Evolutionary conservation across 768 basidiomycete genomes (phyloP).

Genomic region (Suillus plorans): DNA sequence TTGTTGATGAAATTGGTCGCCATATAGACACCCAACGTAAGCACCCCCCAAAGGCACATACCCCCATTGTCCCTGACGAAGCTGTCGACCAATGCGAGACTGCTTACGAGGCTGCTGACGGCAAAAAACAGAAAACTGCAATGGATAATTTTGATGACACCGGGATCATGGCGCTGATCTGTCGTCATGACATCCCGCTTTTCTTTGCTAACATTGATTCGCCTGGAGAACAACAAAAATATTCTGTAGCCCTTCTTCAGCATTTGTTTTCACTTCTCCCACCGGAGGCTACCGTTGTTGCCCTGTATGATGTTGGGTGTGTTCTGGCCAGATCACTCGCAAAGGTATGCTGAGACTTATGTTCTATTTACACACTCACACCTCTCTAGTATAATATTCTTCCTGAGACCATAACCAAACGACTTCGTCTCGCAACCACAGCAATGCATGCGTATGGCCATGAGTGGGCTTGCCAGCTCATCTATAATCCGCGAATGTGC

Average conservation of each 20-base stretch:
- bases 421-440: conserved; percentile 31
- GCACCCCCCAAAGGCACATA: not conserved
- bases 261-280: conserved; percentile 33
- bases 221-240: conserved; percentile 40
- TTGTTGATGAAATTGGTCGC: conserved; percentile 33
- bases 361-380: not conserved
- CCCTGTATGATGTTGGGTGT: conserved; percentile 37
- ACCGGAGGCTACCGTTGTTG: conserved; percentile 25
- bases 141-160: conserved; percentile 31
- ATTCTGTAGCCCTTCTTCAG: conserved; percentile 33
- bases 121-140: conserved; percentile 26
- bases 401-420: conserved; percentile 11
- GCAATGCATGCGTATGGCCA: conserved; percentile 42
- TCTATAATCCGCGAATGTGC: conserved; percentile 24
- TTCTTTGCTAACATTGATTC: conserved; percentile 41
- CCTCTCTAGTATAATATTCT: conserved; percentile 29
- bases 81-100: conserved; percentile 37
- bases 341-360: conserved; percentile 23
- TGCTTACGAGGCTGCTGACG: conserved; percentile 34
- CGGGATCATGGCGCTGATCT: conserved; percentile 39
- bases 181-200: conserved; percentile 36
- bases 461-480: conserved; percentile 29
- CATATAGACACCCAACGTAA: conserved; percentile 26
- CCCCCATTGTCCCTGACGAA: conserved; percentile 28
- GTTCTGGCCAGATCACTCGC: conserved; percentile 23